Evolutionary conservation across 768 basidiomycete genomes (phyloP), one percentile per base, ranked within the genome.

Genomic region (Hericium alpestre): DNA sequence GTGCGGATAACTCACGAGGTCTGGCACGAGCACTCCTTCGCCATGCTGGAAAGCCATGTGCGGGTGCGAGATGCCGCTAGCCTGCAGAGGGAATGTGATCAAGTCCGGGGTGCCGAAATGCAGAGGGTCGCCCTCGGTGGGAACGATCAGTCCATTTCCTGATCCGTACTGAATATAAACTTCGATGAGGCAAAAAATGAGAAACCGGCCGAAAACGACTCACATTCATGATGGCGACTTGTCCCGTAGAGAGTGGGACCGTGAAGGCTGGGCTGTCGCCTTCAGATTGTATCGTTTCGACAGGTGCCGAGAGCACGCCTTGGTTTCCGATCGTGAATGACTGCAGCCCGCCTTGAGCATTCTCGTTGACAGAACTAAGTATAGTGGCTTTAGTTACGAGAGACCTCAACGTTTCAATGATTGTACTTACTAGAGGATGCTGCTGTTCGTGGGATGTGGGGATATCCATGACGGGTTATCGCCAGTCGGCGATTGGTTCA

Each of bases 41-140:
- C 72, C 71, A 63, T 80, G 72, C 67, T 84, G 75, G 32, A 83
- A 67, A 0, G 77, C 74, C 83, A 84, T 83, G 65, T 87, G 86
- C 11, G 86, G 85, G 65, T 85, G 78, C 1, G 84, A 82, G 7
- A 72, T 71, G 11, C 64, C 63, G 1, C 32, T 32, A 7, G 32
- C 32, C 32, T 32, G 32, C 32, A 76, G 69, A 13, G 83, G 79
- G 72, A 87, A 87, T 12, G 75, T 75, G 65, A 83, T 77, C 12
- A 75, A 61, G 1, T 73, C 66, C 11, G 78, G 63, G 2, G 54
- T 53, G 15, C 53, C 56, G 56, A 75, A 75, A 56, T 71, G 65
- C 43, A 74, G 54, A 9, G 65, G 73, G 39, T 56, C 57, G 23
- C 61, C 61, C 25, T 71, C n/a, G 7, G 79, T 81, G 0, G 79